Percentiles rank a stretch among this genome's conserved stretches.
These are phyloP conservation scores for Emydomyces testavorans DNA, from an alignment of 2,329 filamentous ascomycete genomes.

Conservation along the genomic window DNA sequence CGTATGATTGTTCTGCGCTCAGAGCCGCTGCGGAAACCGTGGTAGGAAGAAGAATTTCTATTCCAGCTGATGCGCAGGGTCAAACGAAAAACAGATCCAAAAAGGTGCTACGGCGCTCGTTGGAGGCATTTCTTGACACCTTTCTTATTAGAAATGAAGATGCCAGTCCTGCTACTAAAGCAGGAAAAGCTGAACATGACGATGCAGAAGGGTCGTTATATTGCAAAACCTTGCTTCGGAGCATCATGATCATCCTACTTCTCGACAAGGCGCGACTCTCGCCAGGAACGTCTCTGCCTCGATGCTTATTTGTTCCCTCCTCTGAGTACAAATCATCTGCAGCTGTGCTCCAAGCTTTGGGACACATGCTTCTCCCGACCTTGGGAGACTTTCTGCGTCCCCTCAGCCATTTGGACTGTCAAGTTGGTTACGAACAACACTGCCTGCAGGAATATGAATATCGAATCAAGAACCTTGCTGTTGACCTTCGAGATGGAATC, in stretches of 20 bases:
- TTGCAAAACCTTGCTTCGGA: constrained; percentile 46
- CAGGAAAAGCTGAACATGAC: constrained; percentile 26
- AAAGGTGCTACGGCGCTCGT: constrained; percentile 30
- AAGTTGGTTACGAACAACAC: constrained; percentile 44
- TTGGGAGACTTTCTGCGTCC: constrained; percentile 47
- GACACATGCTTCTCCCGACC: constrained; percentile 46
- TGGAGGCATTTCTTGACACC: constrained; percentile 44
- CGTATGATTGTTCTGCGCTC: constrained; percentile 44
- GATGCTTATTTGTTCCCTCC: constrained; percentile 41
- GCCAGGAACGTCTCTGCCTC: constrained; percentile 22
- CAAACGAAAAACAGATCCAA: constrained; percentile 10
- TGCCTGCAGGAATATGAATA: constrained; percentile 50
- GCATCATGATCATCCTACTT: constrained; percentile 49
- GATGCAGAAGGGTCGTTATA: constrained; percentile 40
- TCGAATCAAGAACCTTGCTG: constrained; percentile 47
- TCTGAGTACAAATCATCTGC: constrained; percentile 48
- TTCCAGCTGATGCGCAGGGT: constrained; percentile 12
- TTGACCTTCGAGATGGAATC: constrained; percentile 52
- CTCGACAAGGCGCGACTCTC: constrained; percentile 45
- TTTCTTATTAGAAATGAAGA: constrained; percentile 51
- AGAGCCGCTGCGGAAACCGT: constrained; percentile 47
- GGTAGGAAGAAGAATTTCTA: constrained; percentile 42
- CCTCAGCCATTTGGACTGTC: constrained; percentile 47
- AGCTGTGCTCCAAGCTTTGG: constrained; percentile 42
- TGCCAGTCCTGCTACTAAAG: constrained; percentile 11